Percentiles rank a stretch among this genome's conserved stretches.
These are phyloP conservation scores for Yarrowia porcina DNA, from an alignment of 805 yeast genomes.

Conservation along the genomic window DNA sequence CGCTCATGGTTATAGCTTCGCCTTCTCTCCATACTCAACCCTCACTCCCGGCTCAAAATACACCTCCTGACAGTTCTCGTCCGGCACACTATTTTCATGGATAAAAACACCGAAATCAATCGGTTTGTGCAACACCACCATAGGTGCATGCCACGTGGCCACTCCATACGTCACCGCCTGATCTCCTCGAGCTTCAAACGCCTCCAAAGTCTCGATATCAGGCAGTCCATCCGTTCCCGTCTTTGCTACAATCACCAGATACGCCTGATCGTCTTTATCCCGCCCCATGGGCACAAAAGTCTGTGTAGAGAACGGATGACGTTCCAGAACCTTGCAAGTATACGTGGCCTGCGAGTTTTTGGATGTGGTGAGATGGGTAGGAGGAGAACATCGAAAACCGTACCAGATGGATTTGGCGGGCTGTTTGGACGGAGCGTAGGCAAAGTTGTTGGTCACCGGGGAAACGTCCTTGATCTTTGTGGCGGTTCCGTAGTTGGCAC, in stretches of 20 bases:
- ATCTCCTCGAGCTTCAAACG: constrained; percentile 74
- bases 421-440: constrained; percentile 46
- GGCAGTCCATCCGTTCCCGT: constrained; percentile 54
- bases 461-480: constrained; percentile 70
- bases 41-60: constrained; percentile 41
- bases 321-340: constrained; percentile 67
- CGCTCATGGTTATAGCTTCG: not conserved
- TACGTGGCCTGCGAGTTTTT: constrained; percentile 37
- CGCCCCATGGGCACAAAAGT: constrained; percentile 90
- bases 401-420: constrained; percentile 70
- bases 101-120: constrained; percentile 86
- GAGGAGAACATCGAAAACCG: constrained; percentile 77
- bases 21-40: not conserved
- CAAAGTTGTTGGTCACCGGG: constrained; percentile 55
- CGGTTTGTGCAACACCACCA: constrained; percentile 72
- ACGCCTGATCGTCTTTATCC: constrained; percentile 48
- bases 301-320: constrained; percentile 87
- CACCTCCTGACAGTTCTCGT: constrained; percentile 81
- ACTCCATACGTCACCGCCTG: constrained; percentile 87
- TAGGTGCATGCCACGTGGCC: constrained; percentile 94
- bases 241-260: constrained; percentile 76
- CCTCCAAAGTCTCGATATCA: constrained; percentile 55
- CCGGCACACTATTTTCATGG: constrained; percentile 74
- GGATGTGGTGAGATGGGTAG: constrained; percentile 51
- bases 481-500: constrained; percentile 95